Percentiles rank a stretch among this genome's conserved stretches.
Conservation (phyloP, 1,284 basidiomycete species). For the Apiotrichum brassicae region DNA sequence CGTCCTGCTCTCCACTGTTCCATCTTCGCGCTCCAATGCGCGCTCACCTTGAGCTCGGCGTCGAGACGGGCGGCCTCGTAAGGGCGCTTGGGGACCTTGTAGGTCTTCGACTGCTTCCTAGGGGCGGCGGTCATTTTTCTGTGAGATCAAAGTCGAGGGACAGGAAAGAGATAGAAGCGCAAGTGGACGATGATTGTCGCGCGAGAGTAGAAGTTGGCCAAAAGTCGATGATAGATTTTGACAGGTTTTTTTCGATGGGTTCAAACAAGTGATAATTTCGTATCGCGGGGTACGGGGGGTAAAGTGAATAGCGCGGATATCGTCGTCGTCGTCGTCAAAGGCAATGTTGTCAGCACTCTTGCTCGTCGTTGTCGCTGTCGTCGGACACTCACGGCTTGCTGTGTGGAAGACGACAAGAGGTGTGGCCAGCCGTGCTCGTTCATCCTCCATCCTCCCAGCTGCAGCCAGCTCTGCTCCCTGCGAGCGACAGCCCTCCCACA, state of each 20-base stretch:
- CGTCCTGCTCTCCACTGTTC: not conserved
- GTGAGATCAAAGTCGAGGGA: not conserved
- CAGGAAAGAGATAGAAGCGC: no score
- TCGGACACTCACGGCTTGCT: constrained; percentile 1
- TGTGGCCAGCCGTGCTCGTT: not conserved
- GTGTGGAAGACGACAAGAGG: not conserved
- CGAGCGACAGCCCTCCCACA: no score
- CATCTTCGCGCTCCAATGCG: not conserved
- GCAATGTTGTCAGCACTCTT: not conserved
- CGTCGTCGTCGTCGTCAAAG: not conserved
- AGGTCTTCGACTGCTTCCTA: constrained; percentile 55
- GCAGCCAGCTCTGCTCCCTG: no score
- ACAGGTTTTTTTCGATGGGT: no score
- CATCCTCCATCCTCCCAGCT: not conserved
- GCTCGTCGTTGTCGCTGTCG: not conserved
- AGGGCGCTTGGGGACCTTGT: constrained; percentile 97
- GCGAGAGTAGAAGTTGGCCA: no score
- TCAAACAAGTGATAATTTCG: no score
- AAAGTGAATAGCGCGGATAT: not conserved
- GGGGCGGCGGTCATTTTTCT: constrained; percentile 7
- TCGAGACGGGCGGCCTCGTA: constrained; percentile 98
- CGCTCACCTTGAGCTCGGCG: constrained; percentile 87
- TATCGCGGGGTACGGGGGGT: no score
- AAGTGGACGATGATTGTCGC: no score
- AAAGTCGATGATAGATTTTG: no score